These are phyloP conservation scores for Solanum aculeatissimum DNA, from an alignment of 305 asterid species.

Conservation along the genomic window DNA sequence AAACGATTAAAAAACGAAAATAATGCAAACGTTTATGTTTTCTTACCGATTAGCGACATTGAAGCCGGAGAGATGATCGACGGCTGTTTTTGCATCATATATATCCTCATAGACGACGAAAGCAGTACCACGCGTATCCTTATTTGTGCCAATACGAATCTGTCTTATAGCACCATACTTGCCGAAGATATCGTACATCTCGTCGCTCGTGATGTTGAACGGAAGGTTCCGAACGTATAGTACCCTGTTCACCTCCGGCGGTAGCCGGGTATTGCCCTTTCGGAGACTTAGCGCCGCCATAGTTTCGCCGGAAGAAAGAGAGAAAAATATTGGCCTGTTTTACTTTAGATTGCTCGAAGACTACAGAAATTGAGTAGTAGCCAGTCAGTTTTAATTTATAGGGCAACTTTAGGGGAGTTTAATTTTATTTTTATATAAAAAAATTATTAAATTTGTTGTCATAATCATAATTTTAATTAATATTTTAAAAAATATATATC, in stretches of 20 bases:
- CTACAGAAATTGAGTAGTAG: neutral
- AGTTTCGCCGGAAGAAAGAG: neutral
- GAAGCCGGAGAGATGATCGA: constrained; percentile 90
- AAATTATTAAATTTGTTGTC: neutral
- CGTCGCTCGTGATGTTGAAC: constrained; percentile 93
- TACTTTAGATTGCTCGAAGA: neutral
- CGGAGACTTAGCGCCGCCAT: constrained; percentile 80
- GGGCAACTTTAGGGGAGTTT: neutral
- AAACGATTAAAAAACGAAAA: neutral
- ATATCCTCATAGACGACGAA: constrained; percentile 93
- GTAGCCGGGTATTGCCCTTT: constrained; percentile 83
- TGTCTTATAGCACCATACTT: constrained; percentile 93
- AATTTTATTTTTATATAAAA: too few species aligned
- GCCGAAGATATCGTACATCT: constrained; percentile 96
- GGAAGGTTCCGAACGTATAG: constrained; percentile 84
- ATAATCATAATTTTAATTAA: neutral
- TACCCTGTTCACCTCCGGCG: constrained; percentile 94
- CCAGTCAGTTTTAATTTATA: neutral
- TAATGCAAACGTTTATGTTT: fast-evolving
- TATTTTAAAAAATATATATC: neutral
- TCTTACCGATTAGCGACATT: constrained; percentile 67
- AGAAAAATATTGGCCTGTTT: neutral
- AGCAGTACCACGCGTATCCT: constrained; percentile 98
- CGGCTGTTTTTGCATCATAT: constrained; percentile 95
- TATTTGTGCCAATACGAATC: constrained; percentile 79